Percentiles rank a stretch among this genome's conserved stretches.
phyloP scores from a whole-genome alignment of 257 asterid genomes.

The Ligustrum vulgare region DNA sequence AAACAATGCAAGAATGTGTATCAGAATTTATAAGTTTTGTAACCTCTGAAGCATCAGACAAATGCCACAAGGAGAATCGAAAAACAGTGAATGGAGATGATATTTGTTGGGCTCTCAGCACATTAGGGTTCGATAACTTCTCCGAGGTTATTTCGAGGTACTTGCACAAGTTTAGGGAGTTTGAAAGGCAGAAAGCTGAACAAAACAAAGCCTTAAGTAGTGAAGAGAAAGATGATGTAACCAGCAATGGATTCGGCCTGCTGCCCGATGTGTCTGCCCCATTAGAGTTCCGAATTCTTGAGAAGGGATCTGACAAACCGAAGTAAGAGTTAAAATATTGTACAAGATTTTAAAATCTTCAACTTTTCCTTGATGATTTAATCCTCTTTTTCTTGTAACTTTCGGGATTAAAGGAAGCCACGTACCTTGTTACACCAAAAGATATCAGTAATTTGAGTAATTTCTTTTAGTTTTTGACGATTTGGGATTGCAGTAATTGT shows the following conservation, averaged over 20 bases:
- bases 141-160: slow-evolving; percentile 43
- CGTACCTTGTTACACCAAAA: background rate
- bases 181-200: slow-evolving; percentile 37
- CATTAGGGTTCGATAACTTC: slow-evolving; percentile 60
- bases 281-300: background rate
- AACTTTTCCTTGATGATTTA: background rate
- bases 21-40: slow-evolving; percentile 70
- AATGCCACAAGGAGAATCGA: slow-evolving; percentile 59
- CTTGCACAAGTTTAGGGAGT: slow-evolving; percentile 45
- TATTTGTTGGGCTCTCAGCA: slow-evolving; percentile 52
- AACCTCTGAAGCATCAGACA: slow-evolving; percentile 57
- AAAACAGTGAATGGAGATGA: slow-evolving; percentile 67
- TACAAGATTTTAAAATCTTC: background rate
- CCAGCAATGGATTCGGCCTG: background rate
- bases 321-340: background rate
- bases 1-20: slow-evolving; percentile 62
- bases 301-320: background rate
- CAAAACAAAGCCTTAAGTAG: slow-evolving; percentile 8
- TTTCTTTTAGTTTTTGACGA: background rate
- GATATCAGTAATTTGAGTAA: background rate
- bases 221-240: slow-evolving; percentile 33
- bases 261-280: background rate
- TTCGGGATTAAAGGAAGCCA: background rate
- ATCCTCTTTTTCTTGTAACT: background rate
- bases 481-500: background rate